Conservation (phyloP, 306 rosid species). For the Vachellia collinsii region DNA sequence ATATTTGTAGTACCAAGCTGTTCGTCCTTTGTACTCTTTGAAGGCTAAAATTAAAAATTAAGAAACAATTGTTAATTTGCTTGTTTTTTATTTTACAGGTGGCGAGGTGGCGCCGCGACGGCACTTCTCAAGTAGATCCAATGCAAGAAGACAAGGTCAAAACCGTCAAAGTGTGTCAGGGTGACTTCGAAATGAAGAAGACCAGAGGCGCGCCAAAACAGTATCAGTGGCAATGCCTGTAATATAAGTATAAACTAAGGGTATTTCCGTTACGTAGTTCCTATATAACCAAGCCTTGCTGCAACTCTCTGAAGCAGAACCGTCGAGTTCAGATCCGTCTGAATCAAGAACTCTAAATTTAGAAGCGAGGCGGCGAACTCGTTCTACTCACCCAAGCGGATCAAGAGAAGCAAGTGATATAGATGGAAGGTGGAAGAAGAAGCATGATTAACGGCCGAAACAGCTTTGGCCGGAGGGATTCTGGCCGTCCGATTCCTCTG, state of each 20-base stretch:
- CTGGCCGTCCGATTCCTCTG: conserved; percentile 65
- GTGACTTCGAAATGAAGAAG: not conserved
- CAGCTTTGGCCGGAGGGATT: conserved; percentile 28
- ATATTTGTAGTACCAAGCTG: not conserved
- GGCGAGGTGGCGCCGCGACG: not conserved
- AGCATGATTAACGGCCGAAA: conserved; percentile 45
- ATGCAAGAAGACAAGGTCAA: not conserved
- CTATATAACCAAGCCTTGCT: not conserved
- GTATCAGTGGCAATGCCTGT: not conserved
- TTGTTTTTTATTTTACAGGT: not conserved
- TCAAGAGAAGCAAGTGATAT: not conserved
- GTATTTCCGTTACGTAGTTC: not conserved
- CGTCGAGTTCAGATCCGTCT: not conserved
- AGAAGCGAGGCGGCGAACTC: not conserved
- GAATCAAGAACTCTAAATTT: not conserved
- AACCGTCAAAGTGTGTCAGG: not conserved
- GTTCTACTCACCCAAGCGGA: not conserved
- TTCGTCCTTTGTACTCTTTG: not conserved
- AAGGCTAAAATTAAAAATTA: not conserved
- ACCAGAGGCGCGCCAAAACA: not conserved
- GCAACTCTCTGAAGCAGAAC: fast-evolving
- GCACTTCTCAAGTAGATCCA: not conserved
- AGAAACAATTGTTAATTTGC: not conserved
- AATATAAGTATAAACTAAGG: not conserved
- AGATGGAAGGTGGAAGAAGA: conserved; percentile 48